These are phyloP conservation scores for Erodium texanum DNA, from an alignment of 441 rosid species.

Conservation along the genomic window DNA sequence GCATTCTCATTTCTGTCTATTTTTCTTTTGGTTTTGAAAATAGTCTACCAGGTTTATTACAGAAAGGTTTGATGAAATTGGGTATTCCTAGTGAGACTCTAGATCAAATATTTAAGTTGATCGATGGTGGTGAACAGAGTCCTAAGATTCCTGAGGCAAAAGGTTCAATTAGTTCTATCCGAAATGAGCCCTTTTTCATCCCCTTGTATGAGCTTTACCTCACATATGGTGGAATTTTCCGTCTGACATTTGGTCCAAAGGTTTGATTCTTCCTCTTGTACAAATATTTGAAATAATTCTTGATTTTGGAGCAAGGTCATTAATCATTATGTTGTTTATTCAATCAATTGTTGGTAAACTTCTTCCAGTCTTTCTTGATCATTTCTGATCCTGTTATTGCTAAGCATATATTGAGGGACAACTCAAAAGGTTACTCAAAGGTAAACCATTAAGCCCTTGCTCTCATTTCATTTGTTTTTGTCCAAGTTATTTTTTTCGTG, in stretches of 20 bases:
- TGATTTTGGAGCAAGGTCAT: neutral
- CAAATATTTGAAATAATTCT: neutral
- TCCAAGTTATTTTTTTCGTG: slow-evolving; percentile 2
- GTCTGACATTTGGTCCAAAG: slow-evolving; percentile 93
- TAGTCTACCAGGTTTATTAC: slow-evolving; percentile 54
- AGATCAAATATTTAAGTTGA: slow-evolving; percentile 49
- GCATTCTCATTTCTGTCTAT: slow-evolving; percentile 3
- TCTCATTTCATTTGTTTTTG: slow-evolving; percentile 2
- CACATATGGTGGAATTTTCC: slow-evolving; percentile 89
- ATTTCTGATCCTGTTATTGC: slow-evolving; percentile 93
- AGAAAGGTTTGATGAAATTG: slow-evolving; percentile 62
- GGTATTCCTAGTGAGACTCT: slow-evolving; percentile 56
- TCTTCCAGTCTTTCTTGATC: slow-evolving; percentile 71
- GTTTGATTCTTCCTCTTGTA: slow-evolving; percentile 32
- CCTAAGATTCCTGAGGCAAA: slow-evolving; percentile 77
- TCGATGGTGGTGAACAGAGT: slow-evolving; percentile 36
- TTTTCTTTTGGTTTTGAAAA: slow-evolving; percentile 11
- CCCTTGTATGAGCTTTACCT: slow-evolving; percentile 86
- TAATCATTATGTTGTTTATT: neutral
- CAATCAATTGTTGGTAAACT: slow-evolving; percentile 6
- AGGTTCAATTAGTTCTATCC: slow-evolving; percentile 54
- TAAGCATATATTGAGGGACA: slow-evolving; percentile 78
- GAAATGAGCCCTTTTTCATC: slow-evolving; percentile 82
- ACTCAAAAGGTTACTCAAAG: slow-evolving; percentile 86
- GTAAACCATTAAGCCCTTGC: slow-evolving; percentile 24